Percentiles rank a stretch among this genome's conserved stretches.
Conservation (phyloP, 1,139 yeast species). For the Suhomyces bolitotheri region DNA sequence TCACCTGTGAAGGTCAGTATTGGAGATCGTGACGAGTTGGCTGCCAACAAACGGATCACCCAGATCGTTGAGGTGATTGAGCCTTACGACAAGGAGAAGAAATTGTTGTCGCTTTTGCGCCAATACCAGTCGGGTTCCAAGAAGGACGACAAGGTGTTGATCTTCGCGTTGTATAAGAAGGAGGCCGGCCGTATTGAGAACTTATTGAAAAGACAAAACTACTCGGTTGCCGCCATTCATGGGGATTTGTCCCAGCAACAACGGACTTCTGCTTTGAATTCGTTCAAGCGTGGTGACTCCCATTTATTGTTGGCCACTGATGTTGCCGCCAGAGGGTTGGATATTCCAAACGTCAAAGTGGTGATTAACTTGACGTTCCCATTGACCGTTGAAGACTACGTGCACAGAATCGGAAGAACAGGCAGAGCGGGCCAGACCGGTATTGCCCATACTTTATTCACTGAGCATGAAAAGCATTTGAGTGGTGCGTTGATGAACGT, state of each 20-base stretch:
- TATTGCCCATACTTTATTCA: conserved; percentile 89
- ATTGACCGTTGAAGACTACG: conserved; percentile 95
- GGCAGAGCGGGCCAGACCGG: conserved; percentile 98
- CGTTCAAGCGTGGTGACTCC: conserved; percentile 79
- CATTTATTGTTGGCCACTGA: conserved; percentile 89
- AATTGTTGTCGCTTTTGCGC: conserved; percentile 66
- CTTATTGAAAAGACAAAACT: conserved; percentile 69
- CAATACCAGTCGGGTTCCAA: conserved; percentile 71
- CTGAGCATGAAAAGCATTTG: conserved; percentile 95
- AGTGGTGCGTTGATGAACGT: conserved; percentile 95
- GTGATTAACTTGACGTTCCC: conserved; percentile 98
- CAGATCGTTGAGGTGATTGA: conserved; percentile 93
- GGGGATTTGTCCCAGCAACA: conserved; percentile 94
- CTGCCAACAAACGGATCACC: conserved; percentile 90
- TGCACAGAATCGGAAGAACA: conserved; percentile 97
- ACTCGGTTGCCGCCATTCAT: conserved; percentile 86
- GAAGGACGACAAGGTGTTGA: conserved; percentile 75
- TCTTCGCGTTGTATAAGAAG: conserved; percentile 93
- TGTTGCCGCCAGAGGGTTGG: conserved; percentile 98
- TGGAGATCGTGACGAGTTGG: conserved; percentile 90
- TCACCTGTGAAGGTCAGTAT: conserved; percentile 84
- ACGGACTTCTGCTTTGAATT: conserved; percentile 82
- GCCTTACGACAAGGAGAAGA: conserved; percentile 77
- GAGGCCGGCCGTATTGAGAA: conserved; percentile 93
- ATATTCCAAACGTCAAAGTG: conserved; percentile 94